phyloP scores from a whole-genome alignment of 345 rosid species.

The Physaria fendleri region DNA sequence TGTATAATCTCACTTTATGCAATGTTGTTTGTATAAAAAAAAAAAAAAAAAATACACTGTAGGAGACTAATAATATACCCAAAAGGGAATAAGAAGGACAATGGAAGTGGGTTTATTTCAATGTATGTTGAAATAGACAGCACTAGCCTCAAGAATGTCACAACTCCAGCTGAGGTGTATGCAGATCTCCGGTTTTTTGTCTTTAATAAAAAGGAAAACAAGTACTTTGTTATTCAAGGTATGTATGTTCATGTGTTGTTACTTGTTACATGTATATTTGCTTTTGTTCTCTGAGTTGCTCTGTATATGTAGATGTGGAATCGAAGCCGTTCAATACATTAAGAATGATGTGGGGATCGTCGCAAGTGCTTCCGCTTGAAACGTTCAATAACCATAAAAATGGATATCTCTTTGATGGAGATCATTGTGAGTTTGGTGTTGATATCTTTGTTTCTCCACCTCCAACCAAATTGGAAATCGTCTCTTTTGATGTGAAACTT shows the following conservation, averaged over 20 bases:
- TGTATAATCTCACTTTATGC: neutral
- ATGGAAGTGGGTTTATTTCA: slow-evolving; percentile 1
- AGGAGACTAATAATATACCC: slow-evolving; percentile 2
- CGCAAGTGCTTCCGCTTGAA: neutral
- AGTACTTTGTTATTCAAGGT: slow-evolving; percentile 12
- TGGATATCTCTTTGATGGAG: slow-evolving; percentile 9
- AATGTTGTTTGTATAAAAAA: neutral
- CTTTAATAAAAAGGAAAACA: slow-evolving; percentile 5
- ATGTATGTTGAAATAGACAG: slow-evolving; percentile 11
- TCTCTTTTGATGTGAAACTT: neutral
- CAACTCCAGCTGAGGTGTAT: neutral
- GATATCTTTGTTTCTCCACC: neutral
- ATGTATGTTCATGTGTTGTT: neutral
- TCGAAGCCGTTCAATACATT: neutral
- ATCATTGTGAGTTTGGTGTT: slow-evolving; percentile 17
- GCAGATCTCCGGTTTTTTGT: neutral
- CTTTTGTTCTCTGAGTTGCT: neutral
- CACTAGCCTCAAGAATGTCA: neutral
- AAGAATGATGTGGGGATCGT: neutral
- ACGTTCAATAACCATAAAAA: neutral
- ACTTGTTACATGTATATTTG: neutral
- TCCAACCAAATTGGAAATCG: neutral
- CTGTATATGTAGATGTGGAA: neutral
- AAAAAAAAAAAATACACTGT: too few species aligned
- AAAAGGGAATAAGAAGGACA: neutral